A percentile compares a stretch with the other conserved stretches of the same genome.
Evolutionary conservation across 2,329 filamentous ascomycete species (phyloP).

Genomic region (Ascocoryne sarcoides): DNA sequence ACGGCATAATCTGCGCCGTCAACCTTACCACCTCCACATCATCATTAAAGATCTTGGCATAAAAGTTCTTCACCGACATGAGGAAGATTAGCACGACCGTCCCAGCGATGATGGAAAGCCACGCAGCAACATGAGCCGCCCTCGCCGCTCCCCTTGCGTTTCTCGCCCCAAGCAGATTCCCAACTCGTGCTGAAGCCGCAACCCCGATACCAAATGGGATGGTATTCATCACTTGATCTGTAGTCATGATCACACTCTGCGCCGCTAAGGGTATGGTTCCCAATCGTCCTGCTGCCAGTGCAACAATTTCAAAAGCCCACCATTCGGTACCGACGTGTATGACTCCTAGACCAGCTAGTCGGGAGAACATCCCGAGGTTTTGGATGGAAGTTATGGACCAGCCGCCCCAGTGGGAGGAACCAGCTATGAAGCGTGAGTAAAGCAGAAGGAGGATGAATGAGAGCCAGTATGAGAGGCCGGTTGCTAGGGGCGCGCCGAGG

Average conservation of each 20-base stretch:
- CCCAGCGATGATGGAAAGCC: constrained; percentile 63
- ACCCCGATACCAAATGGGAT: constrained; percentile 83
- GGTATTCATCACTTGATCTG: constrained; percentile 70
- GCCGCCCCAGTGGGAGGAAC: constrained; percentile 73
- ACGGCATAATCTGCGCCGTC: constrained; percentile 72
- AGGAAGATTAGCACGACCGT: constrained; percentile 57
- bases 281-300: constrained; percentile 69
- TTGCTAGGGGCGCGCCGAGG: constrained; percentile 72
- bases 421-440: constrained; percentile 63
- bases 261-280: constrained; percentile 74
- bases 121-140: constrained; percentile 66
- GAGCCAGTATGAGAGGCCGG: constrained; percentile 77
- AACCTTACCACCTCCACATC: constrained; percentile 63
- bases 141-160: constrained; percentile 57
- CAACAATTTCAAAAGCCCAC: constrained; percentile 93
- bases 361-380: constrained; percentile 62
- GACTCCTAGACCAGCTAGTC: constrained; percentile 66
- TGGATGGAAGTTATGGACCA: constrained; percentile 54
- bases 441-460: constrained; percentile 69
- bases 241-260: constrained; percentile 84
- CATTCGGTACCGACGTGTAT: constrained; percentile 84
- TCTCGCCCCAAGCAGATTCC: constrained; percentile 67
- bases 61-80: constrained; percentile 62
- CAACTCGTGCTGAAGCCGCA: constrained; percentile 67
- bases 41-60: constrained; percentile 74